Evolutionary conservation across 2,329 filamentous ascomycete species (phyloP).

Genomic region (Pseudohalonectria lignicola): DNA sequence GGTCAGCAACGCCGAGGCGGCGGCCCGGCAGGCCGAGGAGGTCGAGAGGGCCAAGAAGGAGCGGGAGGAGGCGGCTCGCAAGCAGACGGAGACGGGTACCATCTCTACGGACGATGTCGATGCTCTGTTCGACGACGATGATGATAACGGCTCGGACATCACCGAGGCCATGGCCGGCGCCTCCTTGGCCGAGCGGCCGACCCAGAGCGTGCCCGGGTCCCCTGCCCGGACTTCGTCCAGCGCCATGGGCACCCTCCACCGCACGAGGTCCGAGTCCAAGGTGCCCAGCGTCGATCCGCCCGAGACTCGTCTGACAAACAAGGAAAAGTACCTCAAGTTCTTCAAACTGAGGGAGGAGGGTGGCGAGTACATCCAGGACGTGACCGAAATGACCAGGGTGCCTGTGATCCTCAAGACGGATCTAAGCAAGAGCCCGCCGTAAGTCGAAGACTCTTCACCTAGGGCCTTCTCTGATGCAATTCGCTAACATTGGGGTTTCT

Average conservation of each 20-base stretch:
- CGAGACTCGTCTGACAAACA: constrained; percentile 75
- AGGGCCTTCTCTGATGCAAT: constrained; percentile 1
- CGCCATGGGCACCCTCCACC: constrained; percentile 60
- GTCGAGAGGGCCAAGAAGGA: constrained; percentile 75
- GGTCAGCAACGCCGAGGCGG: constrained; percentile 62
- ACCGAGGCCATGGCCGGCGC: constrained; percentile 89
- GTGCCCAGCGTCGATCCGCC: constrained; percentile 63
- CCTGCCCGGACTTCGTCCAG: constrained; percentile 65
- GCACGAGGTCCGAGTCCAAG: constrained; percentile 90
- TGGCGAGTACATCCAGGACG: constrained; percentile 95
- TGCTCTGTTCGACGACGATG: constrained; percentile 90
- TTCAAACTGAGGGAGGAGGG: constrained; percentile 87
- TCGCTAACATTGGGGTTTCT: background rate
- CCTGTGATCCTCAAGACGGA: constrained; percentile 99
- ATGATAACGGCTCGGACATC: constrained; percentile 76
- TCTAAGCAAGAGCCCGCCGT: constrained; percentile 97
- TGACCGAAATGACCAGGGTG: constrained; percentile 93
- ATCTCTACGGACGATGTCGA: constrained; percentile 90
- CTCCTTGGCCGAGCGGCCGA: constrained; percentile 78
- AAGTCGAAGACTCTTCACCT: constrained; percentile 47
- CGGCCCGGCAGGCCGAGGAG: constrained; percentile 70
- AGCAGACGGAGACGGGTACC: constrained; percentile 89
- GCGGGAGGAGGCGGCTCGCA: constrained; percentile 80
- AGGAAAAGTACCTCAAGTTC: constrained; percentile 89
- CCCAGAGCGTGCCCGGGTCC: constrained; percentile 90